Percentiles rank a stretch among this genome's conserved stretches.
These are phyloP conservation scores for Smittium mucronatum DNA, from an alignment of 371 early-diverging fungal species.

Conservation along the genomic window DNA sequence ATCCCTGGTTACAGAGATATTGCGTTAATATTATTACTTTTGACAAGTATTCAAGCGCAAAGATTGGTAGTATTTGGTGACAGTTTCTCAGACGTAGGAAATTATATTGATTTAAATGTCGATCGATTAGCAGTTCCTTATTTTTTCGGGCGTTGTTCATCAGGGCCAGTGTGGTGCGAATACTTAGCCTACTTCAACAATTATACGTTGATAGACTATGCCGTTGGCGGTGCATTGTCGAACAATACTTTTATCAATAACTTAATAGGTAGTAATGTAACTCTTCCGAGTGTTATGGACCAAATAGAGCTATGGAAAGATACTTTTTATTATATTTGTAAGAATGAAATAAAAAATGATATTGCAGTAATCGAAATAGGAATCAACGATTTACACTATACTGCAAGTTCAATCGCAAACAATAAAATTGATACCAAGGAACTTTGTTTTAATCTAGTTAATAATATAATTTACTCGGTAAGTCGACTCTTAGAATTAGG, in stretches of 20 bases:
- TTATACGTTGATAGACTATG: conserved; percentile 31
- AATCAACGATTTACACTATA: conserved; percentile 14
- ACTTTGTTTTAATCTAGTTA: background rate
- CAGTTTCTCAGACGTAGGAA: background rate
- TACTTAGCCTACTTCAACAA: conserved; percentile 31
- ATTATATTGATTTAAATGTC: background rate
- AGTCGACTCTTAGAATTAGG: background rate
- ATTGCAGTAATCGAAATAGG: conserved; percentile 26
- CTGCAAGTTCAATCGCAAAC: background rate
- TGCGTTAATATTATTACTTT: too few species aligned
- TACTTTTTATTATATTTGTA: background rate
- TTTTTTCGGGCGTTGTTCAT: conserved; percentile 37
- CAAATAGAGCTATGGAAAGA: conserved; percentile 12
- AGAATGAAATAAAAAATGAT: conserved; percentile 6
- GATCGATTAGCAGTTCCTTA: conserved; percentile 18
- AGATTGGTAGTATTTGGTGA: background rate
- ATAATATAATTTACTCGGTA: background rate
- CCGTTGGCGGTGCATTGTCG: conserved; percentile 27
- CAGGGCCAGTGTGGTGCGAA: conserved; percentile 44
- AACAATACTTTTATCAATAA: conserved; percentile 13
- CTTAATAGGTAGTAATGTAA: background rate
- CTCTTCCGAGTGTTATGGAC: conserved; percentile 14
- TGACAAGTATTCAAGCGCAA: too few species aligned
- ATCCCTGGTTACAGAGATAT: too few species aligned
- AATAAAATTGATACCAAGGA: background rate